phyloP scores from a whole-genome alignment of 495 filamentous ascomycete genomes.

The Aspergillus bertholletiae region DNA sequence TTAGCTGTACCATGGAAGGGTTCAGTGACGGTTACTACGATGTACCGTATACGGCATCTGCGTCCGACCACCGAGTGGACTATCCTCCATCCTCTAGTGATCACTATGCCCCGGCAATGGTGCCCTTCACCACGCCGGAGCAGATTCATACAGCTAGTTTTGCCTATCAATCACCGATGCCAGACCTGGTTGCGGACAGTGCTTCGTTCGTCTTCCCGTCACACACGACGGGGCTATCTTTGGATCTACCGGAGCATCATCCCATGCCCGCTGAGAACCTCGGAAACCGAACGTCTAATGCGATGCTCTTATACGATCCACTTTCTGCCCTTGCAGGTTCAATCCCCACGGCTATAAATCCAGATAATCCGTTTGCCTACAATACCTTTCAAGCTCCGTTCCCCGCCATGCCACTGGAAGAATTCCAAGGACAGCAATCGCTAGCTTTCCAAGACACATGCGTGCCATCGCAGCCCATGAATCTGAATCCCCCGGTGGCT shows the following conservation, averaged over 20 bases:
- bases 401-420: slow-evolving; percentile 16
- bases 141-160: slow-evolving; percentile 9
- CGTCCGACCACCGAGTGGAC: slow-evolving; percentile 10
- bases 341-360: slow-evolving; percentile 23
- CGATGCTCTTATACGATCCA: slow-evolving; percentile 30
- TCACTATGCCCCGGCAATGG: slow-evolving; percentile 4
- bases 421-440: slow-evolving; percentile 15
- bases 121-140: slow-evolving; percentile 9
- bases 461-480: slow-evolving; percentile 8
- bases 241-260: slow-evolving; percentile 17
- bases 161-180: slow-evolving; percentile 11
- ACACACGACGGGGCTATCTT: slow-evolving; percentile 16
- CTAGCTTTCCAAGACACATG: not conserved
- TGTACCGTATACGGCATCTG: slow-evolving; percentile 9
- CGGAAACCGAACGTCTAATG: slow-evolving; percentile 23
- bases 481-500: slow-evolving; percentile 1
- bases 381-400: slow-evolving; percentile 20
- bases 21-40: slow-evolving; percentile 17
- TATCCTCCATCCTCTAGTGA: slow-evolving; percentile 8
- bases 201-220: slow-evolving; percentile 16
- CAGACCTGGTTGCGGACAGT: slow-evolving; percentile 7
- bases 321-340: slow-evolving; percentile 16
- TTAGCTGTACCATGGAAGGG: slow-evolving; percentile 12
- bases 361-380: slow-evolving; percentile 23
- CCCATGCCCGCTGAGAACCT: slow-evolving; percentile 11